Base-by-base conservation (phyloP, 1,139 yeast genomes). In the Debaryomyces udenii region DNA sequence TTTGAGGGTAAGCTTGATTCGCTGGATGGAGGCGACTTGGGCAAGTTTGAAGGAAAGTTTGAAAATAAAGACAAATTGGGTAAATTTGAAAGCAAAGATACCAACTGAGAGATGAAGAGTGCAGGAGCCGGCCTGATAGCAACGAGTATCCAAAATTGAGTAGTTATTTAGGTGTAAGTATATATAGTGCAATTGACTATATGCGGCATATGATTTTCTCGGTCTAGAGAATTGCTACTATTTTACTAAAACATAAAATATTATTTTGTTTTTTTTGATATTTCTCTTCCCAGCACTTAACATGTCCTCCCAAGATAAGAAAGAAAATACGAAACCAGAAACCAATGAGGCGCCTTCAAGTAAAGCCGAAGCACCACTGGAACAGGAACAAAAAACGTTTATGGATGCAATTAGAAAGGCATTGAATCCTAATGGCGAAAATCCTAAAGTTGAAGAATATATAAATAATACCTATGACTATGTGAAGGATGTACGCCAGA, bases 391-490 rank as follows among this genome's bases (percentile, higher is more conserved):
- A 32, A 57, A 56, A 39, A 56, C 39, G 40, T 48, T 15, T 11
- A 34, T 34, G 37, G 18, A 24, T 17, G 39, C 48, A 32, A 48
- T 59, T 10, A 52, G 54, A 22, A 49, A 47, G 27, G 46, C 58
- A 10, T 54, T 66, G 32, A 62, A 66, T 38, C 69, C 70, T 10
- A 51, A 61, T 20, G 67, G 64, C 6, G 54, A 55, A 18, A 55
- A 64, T 38, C 61, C 66, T 4, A 46, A 54, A 34, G 50, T 61
- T 24, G 64, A 61, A 37, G 59, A 56, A 31, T 64, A 62, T 46
- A 59, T 71, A 38, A 56, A 60, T 37, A 52, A 52, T 30, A 54
- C 70, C 3, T 58, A 64, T 43, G 48, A 52, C 27, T 70, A 70
- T 46, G 53, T 71, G 22, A 57, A 54, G 46, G 47, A 49, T 2